These are phyloP conservation scores for Hypholoma sublateritium DNA, from an alignment of 768 basidiomycete species.

Conservation along the genomic window DNA sequence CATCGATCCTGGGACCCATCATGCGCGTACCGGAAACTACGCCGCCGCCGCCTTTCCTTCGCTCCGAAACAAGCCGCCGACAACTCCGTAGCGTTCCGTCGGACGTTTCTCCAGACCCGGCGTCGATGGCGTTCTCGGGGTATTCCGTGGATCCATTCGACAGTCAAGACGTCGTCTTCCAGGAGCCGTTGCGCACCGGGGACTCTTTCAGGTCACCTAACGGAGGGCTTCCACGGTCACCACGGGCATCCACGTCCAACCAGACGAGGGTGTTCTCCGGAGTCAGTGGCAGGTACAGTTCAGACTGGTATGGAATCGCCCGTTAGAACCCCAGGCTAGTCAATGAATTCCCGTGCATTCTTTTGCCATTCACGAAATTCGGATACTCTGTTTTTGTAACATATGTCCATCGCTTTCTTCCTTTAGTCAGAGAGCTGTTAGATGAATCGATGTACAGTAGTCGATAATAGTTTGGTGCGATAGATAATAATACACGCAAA, in stretches of 20 bases:
- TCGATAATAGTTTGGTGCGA: too few relatives aligned
- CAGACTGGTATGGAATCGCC: constrained; percentile 28
- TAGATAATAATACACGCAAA: too few relatives aligned
- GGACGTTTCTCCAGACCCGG: constrained; percentile 29
- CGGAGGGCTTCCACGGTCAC: constrained; percentile 22
- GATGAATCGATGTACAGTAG: too few relatives aligned
- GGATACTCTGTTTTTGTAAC: too few relatives aligned
- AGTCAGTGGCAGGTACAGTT: constrained; percentile 18
- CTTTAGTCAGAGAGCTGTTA: too few relatives aligned
- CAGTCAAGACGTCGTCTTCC: constrained; percentile 4
- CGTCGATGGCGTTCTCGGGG: constrained; percentile 26
- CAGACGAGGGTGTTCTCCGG: constrained; percentile 12
- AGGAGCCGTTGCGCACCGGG: constrained; percentile 10
- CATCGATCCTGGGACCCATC: constrained; percentile 14
- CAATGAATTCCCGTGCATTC: too few relatives aligned
- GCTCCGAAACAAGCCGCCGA: constrained; percentile 16
- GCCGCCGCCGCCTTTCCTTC: constrained; percentile 10
- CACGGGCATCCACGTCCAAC: constrained; percentile 12
- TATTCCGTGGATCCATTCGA: constrained; percentile 25
- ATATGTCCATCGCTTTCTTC: too few relatives aligned
- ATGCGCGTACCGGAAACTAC: constrained; percentile 10
- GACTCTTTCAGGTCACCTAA: constrained; percentile 9
- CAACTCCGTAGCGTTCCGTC: constrained; percentile 27
- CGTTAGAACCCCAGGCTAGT: constrained; percentile 9
- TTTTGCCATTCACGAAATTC: too few relatives aligned